These are phyloP conservation scores for Suhomyces yuchorum DNA, from an alignment of 1,139 yeast genomes.

Conservation along the genomic window DNA sequence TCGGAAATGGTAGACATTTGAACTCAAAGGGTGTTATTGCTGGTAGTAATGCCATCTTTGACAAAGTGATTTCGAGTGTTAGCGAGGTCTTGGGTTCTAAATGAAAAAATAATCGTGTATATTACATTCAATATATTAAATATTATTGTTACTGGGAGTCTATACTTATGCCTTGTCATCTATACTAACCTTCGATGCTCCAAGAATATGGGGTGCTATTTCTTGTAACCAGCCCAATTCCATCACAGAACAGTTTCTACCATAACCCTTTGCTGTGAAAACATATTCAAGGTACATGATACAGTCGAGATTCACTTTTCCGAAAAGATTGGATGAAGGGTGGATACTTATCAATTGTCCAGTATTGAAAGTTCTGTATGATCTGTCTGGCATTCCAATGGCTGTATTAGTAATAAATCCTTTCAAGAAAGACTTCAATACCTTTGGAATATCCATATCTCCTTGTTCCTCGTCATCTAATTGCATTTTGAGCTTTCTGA, in stretches of 20 bases:
- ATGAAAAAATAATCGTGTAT: neutral
- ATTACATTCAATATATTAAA: neutral
- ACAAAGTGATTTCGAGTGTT: constrained; percentile 63
- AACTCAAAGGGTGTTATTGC: constrained; percentile 91
- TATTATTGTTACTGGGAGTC: neutral
- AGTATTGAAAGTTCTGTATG: constrained; percentile 79
- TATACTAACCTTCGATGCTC: constrained; percentile 39
- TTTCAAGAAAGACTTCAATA: constrained; percentile 74
- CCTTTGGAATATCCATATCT: constrained; percentile 52
- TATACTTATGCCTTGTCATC: constrained; percentile 19
- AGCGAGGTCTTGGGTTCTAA: constrained; percentile 12
- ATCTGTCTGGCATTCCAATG: constrained; percentile 91
- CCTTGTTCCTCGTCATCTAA: constrained; percentile 26
- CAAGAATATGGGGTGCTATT: constrained; percentile 69
- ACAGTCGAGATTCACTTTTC: constrained; percentile 74
- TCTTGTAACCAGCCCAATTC: constrained; percentile 87
- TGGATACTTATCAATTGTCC: constrained; percentile 86
- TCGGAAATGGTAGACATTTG: constrained; percentile 84
- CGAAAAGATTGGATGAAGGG: constrained; percentile 89
- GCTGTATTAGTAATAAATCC: constrained; percentile 90
- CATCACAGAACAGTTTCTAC: constrained; percentile 82
- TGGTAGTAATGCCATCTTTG: constrained; percentile 65
- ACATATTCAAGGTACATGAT: constrained; percentile 95
- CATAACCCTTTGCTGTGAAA: constrained; percentile 90
- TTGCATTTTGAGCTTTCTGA: constrained; percentile 32